Evolutionary conservation across 1,139 yeast species (phyloP), one percentile per base, ranked within the genome.

Genomic region (Geotrichum bryndzae): DNA sequence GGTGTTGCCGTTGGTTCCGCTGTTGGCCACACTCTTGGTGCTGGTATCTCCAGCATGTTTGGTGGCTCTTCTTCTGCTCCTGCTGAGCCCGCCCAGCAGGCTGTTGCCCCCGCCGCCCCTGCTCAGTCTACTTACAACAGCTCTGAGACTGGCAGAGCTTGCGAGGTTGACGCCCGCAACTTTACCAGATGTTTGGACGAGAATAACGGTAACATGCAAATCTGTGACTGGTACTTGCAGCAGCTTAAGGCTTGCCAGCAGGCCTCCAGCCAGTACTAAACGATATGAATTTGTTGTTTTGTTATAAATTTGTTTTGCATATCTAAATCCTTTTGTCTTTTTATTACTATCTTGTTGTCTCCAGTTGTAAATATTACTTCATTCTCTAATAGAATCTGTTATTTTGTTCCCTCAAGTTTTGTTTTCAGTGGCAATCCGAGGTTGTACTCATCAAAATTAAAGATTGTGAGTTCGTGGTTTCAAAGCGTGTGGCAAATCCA

Each of bases 1-100:
- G 99, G 99, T 84, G 99, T 94, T 50, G 99, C 98, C 59, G 97
- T 94, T 63, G 99, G 99, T 72, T 89, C 97, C 62, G 87, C 98
- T 66, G 86, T 92, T 64, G 99, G 99, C 65, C 99, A 94, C 81
- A 90, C 98, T 58, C 70, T 94, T 66, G 97, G 98, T 77, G 96
- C 96, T 64, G 98, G 98, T 71, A 80, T 94, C 70, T 85, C 96
- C 61, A 82, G 90, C 59, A 77, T 94, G 82, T 92, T 94, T 73
- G 92, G 96, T 61, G 96, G 97, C 61, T 80, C 86, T 46, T 77
- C 85, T 45, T 82, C 84, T 38, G 83, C 81, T 56, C 85, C 79
- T 67, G 67, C 68, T 76, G 76, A 62, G 77, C 76, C 77, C 57
- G 73, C 73, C 57, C 69, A 72, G 56, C 68, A 64, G 22, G 64